Percentiles rank a stretch among this genome's conserved stretches.
These are phyloP conservation scores for Fraxinus anomala DNA, from an alignment of 257 asterid genomes.

Conservation along the genomic window DNA sequence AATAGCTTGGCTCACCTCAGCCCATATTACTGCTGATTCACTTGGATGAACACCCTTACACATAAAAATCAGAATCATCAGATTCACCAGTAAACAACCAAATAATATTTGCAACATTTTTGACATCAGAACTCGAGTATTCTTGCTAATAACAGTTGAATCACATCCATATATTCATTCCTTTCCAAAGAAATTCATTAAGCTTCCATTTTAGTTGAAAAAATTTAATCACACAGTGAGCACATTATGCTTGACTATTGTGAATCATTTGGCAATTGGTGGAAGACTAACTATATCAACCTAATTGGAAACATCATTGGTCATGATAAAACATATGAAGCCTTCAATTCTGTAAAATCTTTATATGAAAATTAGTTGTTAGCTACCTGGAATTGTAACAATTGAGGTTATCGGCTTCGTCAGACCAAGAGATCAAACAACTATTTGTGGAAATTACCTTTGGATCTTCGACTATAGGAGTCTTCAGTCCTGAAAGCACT, in stretches of 20 bases:
- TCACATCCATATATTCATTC: not conserved
- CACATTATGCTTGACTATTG: not conserved
- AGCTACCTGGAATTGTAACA: not conserved
- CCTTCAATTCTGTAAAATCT: no score
- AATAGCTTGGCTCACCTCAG: slow-evolving; percentile 59
- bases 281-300: not conserved
- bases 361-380: not conserved
- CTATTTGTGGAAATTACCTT: slow-evolving; percentile 41
- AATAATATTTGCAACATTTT: no score
- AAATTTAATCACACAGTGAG: not conserved
- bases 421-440: not conserved
- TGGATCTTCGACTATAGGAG: slow-evolving; percentile 62
- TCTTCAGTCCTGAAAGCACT: slow-evolving; percentile 53
- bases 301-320: not conserved
- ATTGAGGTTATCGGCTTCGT: not conserved
- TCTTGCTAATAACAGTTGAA: not conserved
- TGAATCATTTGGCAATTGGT: not conserved
- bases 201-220: not conserved
- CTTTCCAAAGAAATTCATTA: not conserved
- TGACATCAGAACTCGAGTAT: no score
- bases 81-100: not conserved
- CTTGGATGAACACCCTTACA: slow-evolving; percentile 46
- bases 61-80: not conserved
- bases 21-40: slow-evolving; percentile 77
- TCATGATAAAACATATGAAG: not conserved